Percentiles rank a stretch among this genome's conserved stretches.
phyloP scores from a whole-genome alignment of 768 basidiomycete species.

The Boletellus ananas region DNA sequence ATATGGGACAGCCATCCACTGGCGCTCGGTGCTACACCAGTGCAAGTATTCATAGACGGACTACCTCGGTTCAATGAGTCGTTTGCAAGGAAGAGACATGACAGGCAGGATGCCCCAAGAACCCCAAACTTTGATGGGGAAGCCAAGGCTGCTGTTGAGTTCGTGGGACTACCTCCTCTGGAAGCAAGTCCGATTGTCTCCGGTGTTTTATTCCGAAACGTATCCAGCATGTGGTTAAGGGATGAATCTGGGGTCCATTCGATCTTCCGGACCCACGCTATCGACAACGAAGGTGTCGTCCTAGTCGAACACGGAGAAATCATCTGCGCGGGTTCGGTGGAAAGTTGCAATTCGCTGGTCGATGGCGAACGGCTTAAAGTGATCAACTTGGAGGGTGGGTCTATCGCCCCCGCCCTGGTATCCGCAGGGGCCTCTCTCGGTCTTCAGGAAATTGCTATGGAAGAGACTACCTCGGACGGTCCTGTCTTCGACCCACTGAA shows the following conservation, averaged over 20 bases:
- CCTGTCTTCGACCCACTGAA: conserved; percentile 47
- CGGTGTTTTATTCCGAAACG: conserved; percentile 51
- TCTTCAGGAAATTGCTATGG: conserved; percentile 61
- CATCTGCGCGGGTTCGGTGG: conserved; percentile 38
- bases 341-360: conserved; percentile 12
- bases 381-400: conserved; percentile 60
- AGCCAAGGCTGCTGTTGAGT: conserved; percentile 50
- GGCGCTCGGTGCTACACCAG: conserved; percentile 71
- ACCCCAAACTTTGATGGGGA: conserved; percentile 62
- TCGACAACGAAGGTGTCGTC: conserved; percentile 31
- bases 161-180: conserved; percentile 70
- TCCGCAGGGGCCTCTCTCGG: conserved; percentile 65
- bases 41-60: conserved; percentile 82
- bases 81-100: conserved; percentile 39
- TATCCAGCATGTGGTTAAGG: conserved; percentile 37
- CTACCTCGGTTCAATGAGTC: conserved; percentile 55
- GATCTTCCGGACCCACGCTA: conserved; percentile 11
- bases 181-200: conserved; percentile 33
- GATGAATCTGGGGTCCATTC: conserved; percentile 20
- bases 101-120: conserved; percentile 48
- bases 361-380: conserved; percentile 6
- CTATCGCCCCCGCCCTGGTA: conserved; percentile 56
- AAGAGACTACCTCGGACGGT: conserved; percentile 68
- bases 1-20: conserved; percentile 79
- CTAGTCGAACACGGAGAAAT: conserved; percentile 54